Evolutionary conservation across 164 flowering plant genomes (phyloP), one percentile per base, ranked within the genome.

Genomic region (Magnolia sinica): DNA sequence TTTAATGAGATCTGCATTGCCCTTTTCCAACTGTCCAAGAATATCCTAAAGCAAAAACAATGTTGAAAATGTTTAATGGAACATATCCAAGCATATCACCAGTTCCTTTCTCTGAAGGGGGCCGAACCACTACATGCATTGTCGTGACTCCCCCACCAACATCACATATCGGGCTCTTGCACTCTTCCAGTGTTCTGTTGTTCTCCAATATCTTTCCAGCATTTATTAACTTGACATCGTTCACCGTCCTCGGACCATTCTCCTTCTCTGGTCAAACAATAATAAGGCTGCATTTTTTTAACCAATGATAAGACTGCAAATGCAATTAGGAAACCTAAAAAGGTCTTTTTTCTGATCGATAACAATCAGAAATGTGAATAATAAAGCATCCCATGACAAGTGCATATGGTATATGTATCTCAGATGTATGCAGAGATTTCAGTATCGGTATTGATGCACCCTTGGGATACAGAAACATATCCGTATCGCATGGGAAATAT

Each of bases 171-270:
- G 96, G 95, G 81, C 92, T 93, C 77, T 79, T 84, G 82, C 98
- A 92, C 70, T 92, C 98, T 72, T 86, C 92, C 8, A 91, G 78
- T 52, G 94, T 93, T 85, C 82, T 86, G 83, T 82, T 89, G 85
- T 92, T 93, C 81, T 92, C 98, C 80, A 93, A 83, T 75, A 93
- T 84, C 79, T 82, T 92, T 76, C 97, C 97, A 13, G 93, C 94
- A 66, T 92, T 89, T 65, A 91, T 92, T 77, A 92, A 74, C 83
- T 92, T 93, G 70, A 93, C 85, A 74, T 92, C 98, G 76, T 89
- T 92, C 76, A 91, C 90, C 1, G 96, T 92, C 83, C 85, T 87
- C 63, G 98, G 98, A 77, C 93, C 91, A 82, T 92, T 87, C 68
- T 83, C 92, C 85, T 89, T 91, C 64, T 86, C 98, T 91, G 89